These are phyloP conservation scores for Hericium coralloides DNA, from an alignment of 768 basidiomycete genomes.

Conservation along the genomic window DNA sequence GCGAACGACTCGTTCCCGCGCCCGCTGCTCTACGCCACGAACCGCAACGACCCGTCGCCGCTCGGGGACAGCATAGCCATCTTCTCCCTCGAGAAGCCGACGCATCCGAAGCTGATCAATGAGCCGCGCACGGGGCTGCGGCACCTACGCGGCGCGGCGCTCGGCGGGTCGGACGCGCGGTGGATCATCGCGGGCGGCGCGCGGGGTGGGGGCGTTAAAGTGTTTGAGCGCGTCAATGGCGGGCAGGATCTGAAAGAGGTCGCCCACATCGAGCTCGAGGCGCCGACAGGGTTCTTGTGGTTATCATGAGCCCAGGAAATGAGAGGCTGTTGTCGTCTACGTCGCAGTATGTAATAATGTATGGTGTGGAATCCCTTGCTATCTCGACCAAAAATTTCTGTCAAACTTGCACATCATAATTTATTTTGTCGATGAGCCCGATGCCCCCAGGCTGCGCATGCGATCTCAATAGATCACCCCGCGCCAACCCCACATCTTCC, in stretches of 20 bases:
- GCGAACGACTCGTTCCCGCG: constrained; percentile 42
- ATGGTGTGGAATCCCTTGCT: no score
- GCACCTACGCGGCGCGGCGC: constrained; percentile 60
- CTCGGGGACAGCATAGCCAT: constrained; percentile 69
- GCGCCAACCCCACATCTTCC: no score
- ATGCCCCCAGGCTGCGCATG: no score
- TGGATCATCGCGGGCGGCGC: constrained; percentile 62
- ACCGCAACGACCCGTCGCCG: constrained; percentile 61
- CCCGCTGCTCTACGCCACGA: constrained; percentile 63
- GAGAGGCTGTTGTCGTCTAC: no score
- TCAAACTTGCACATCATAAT: no score
- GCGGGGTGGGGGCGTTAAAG: constrained; percentile 55
- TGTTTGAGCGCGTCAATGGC: constrained; percentile 57
- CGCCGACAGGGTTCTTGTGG: constrained; percentile 31
- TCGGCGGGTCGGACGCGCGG: constrained; percentile 52
- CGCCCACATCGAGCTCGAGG: constrained; percentile 33
- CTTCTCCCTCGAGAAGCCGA: constrained; percentile 43
- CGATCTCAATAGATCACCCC: no score
- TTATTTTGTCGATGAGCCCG: no score
- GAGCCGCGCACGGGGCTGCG: constrained; percentile 64
- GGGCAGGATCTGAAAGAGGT: constrained; percentile 47
- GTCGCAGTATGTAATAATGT: no score
- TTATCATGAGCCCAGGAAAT: constrained; percentile 14
- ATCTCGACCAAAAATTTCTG: no score
- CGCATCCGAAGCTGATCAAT: constrained; percentile 38